Evolutionary conservation across 805 yeast species (phyloP).

Genomic region (Candida parachauliodes): DNA sequence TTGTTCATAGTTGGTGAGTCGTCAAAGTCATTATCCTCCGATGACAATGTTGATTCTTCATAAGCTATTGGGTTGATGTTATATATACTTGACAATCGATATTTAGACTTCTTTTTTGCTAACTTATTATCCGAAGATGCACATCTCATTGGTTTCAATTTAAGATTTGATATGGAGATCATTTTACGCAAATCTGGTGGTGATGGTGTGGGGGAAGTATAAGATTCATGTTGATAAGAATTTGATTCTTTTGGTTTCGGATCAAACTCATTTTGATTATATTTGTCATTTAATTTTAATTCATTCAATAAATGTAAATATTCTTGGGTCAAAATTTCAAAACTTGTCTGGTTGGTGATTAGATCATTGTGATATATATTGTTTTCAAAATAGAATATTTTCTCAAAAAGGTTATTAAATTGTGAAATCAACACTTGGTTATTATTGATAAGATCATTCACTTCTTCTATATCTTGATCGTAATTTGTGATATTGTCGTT

Average conservation of each 20-base stretch:
- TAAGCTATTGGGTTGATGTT: conserved; percentile 33
- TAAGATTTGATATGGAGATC: conserved; percentile 33
- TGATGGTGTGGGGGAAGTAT: conserved; percentile 3
- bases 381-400: conserved; percentile 31
- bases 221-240: too few species aligned
- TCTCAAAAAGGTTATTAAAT: conserved; percentile 29
- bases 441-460: conserved; percentile 18
- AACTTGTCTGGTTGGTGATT: conserved; percentile 26
- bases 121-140: conserved; percentile 16
- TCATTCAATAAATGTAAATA: conserved; percentile 22
- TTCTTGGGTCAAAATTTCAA: conserved; percentile 27
- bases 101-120: conserved; percentile 38
- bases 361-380: conserved; percentile 28
- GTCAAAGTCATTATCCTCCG: conserved; percentile 5
- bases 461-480: conserved; percentile 28
- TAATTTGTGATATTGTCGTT: conserved; percentile 15
- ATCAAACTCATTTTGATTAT: background rate
- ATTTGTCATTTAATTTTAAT: conserved; percentile 12
- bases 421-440: conserved; percentile 22
- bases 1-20: conserved; percentile 4
- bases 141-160: conserved; percentile 40
- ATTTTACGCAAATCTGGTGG: conserved; percentile 9
- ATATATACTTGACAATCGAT: conserved; percentile 35
- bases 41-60: conserved; percentile 13
- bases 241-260: background rate